Evolutionary conservation across 2,329 filamentous ascomycete species (phyloP).

Genomic region (Colletotrichum melonis): DNA sequence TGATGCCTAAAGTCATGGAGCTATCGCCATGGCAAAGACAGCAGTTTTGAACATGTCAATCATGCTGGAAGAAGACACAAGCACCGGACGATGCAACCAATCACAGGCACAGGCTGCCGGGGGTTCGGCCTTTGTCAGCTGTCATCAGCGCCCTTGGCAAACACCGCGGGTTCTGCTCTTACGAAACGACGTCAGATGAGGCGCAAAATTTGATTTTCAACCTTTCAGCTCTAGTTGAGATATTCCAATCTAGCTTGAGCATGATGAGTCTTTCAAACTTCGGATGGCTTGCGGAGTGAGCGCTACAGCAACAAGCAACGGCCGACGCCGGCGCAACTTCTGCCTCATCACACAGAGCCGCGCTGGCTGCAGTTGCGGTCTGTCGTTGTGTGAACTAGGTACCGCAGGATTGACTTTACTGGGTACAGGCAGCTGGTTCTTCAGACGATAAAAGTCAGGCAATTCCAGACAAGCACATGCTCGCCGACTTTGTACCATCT

Average conservation of each 20-base stretch:
- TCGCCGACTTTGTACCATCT: constrained; percentile 4
- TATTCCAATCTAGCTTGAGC: background rate
- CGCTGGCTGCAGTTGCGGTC: background rate
- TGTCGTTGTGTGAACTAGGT: constrained; percentile 10
- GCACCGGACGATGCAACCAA: constrained; percentile 12
- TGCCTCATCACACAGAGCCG: background rate
- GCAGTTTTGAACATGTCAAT: background rate
- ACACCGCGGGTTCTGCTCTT: constrained; percentile 24
- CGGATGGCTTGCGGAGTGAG: background rate
- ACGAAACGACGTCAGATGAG: background rate
- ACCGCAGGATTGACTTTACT: background rate
- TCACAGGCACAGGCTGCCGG: background rate
- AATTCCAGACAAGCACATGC: background rate
- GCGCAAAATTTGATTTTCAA: background rate
- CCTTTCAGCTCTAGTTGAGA: background rate
- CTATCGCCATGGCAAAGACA: background rate
- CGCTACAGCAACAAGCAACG: background rate
- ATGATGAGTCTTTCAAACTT: background rate
- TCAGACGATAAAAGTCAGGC: background rate
- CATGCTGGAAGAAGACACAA: background rate
- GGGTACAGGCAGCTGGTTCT: background rate
- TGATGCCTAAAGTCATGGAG: background rate
- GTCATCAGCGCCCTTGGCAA: constrained; percentile 21
- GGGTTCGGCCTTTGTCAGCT: constrained; percentile 20
- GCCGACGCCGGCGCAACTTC: background rate